Conservation (phyloP, 805 yeast genomes). For the Spathaspora girioi region DNA sequence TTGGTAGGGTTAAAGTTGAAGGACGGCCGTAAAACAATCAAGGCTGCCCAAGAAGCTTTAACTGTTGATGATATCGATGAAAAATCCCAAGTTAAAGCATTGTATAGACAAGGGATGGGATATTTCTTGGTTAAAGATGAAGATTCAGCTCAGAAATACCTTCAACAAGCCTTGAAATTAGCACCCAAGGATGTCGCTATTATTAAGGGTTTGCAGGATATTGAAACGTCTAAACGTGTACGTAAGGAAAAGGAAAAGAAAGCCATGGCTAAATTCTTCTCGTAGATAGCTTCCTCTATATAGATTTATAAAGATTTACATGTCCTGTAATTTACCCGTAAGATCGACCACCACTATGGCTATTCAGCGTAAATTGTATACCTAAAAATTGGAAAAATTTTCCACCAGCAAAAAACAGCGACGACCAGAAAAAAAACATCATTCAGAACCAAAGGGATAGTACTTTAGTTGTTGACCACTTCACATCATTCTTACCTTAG, state of each 20-base stretch:
- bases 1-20: slow-evolving; percentile 66
- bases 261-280: slow-evolving; percentile 69
- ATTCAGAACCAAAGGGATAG: background rate
- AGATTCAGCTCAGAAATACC: slow-evolving; percentile 63
- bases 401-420: background rate
- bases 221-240: slow-evolving; percentile 48
- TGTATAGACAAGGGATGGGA: slow-evolving; percentile 82
- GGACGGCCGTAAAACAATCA: slow-evolving; percentile 50
- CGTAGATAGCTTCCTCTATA: slow-evolving; percentile 3
- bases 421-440: background rate
- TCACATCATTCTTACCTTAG: background rate
- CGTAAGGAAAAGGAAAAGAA: slow-evolving; percentile 67
- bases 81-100: slow-evolving; percentile 77
- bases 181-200: slow-evolving; percentile 76
- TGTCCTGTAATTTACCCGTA: background rate
- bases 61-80: slow-evolving; percentile 57
- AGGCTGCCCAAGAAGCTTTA: slow-evolving; percentile 63
- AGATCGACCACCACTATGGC: background rate
- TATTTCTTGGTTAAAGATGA: slow-evolving; percentile 59
- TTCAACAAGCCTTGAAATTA: slow-evolving; percentile 59
- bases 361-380: background rate
- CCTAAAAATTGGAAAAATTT: background rate
- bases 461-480: background rate
- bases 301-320: background rate
- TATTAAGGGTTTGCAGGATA: slow-evolving; percentile 56